Evolutionary conservation across 2,329 filamentous ascomycete species (phyloP), one percentile per base, ranked within the genome.

Genomic region (Fusarium sp.): DNA sequence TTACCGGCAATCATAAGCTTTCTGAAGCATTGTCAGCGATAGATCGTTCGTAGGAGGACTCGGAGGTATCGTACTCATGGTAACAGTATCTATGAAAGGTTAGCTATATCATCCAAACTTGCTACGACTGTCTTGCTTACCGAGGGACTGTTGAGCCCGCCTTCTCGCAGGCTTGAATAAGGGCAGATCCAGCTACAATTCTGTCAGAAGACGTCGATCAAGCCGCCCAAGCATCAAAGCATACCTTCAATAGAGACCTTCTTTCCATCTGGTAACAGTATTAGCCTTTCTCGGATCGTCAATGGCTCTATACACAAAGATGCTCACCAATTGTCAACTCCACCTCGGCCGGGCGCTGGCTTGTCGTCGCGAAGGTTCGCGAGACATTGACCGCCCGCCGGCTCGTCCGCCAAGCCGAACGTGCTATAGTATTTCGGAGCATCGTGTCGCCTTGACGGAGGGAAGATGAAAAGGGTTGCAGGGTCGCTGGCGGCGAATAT

Each of bases 1-100:
- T 98, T 99, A 83, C 96, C 96, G 78, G 96, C 96, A 87, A 99
- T 97, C 91, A 97, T 94, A 75, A 99, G 88, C 85, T 99, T 98
- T 81, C 93, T 95, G 78, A 77, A 59, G 75, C 60, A 75, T 79
- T 78, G 79, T 87, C 77, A 87, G 84, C 75, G 57, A 61, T 73
- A 58, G 67, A 71, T 76, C 75, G 75, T 53, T 73, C 74, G 75
- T 71, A 72, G 69, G 58, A 54, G 69, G 45, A 62, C 44, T 72
- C 67, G 71, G 60, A 67, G 68, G 65, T 45, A 75, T 85, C 89
- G 84, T 89, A 94, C 92, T 98, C 95, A 88, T 98, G 95, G 84
- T 98, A 98, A 85, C 95, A 98, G 84, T 97, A 98, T 93, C 94
- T 93, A 73, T 59, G 73, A 24, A 70, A 59, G 14, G 75, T 83